Percentiles rank a stretch among this genome's conserved stretches.
Conservation (phyloP, 768 basidiomycete species). For the Leccinellum albellum region DNA sequence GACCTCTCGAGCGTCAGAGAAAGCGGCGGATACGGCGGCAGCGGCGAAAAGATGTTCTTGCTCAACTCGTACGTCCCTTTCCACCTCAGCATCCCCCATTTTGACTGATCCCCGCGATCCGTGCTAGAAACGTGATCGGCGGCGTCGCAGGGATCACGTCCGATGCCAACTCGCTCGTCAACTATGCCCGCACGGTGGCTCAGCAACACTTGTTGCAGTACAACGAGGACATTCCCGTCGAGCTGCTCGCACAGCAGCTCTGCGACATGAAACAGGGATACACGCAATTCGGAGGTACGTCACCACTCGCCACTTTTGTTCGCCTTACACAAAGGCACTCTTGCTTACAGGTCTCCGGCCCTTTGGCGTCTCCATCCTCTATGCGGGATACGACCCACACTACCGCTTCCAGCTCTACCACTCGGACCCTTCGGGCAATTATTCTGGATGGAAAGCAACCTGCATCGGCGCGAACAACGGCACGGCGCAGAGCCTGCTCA, state of each 20-base stretch:
- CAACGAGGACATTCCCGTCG: constrained; percentile 98
- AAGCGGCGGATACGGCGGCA: constrained; percentile 82
- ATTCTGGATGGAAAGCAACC: constrained; percentile 97
- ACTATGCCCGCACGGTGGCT: constrained; percentile 87
- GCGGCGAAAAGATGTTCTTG: constrained; percentile 96
- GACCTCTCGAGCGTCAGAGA: constrained; percentile 85
- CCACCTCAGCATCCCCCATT: neutral
- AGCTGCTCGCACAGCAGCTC: constrained; percentile 86
- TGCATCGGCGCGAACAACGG: constrained; percentile 99
- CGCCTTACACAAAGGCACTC: neutral
- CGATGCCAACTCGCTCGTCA: constrained; percentile 96
- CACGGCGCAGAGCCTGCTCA: constrained; percentile 89
- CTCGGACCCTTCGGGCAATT: constrained; percentile 97
- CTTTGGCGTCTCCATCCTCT: constrained; percentile 95
- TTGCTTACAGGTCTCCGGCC: constrained; percentile 74
- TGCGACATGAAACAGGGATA: constrained; percentile 99
- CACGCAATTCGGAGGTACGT: constrained; percentile 89
- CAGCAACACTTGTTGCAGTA: constrained; percentile 86
- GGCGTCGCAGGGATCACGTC: constrained; percentile 96
- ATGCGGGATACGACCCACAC: constrained; percentile 95
- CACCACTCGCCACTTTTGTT: neutral
- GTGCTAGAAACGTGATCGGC: constrained; percentile 75
- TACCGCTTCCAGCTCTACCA: constrained; percentile 97
- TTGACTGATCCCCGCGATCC: neutral
- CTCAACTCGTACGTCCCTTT: constrained; percentile 71